These are phyloP conservation scores for Pholiota microspora DNA, from an alignment of 768 basidiomycete species.

Conservation along the genomic window DNA sequence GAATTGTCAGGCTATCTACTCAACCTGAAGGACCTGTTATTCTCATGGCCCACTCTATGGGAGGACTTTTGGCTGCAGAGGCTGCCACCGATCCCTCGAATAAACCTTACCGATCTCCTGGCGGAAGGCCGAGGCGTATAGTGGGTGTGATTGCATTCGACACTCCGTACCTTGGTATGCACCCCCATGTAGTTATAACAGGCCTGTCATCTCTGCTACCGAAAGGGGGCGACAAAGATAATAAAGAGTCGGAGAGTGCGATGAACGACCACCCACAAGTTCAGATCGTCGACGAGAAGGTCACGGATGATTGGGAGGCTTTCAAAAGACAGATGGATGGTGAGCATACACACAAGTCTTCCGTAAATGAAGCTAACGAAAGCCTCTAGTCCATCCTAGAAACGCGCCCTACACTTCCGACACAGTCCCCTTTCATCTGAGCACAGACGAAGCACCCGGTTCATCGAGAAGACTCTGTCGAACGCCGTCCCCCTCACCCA, in stretches of 20 bases:
- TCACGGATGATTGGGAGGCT: constrained; percentile 49
- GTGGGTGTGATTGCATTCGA: constrained; percentile 58
- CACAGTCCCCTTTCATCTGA: neutral
- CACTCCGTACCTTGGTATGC: constrained; percentile 59
- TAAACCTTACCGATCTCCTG: constrained; percentile 15
- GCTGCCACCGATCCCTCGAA: constrained; percentile 46
- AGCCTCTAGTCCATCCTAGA: constrained; percentile 7
- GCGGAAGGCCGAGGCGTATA: constrained; percentile 38
- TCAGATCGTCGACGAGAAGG: constrained; percentile 39
- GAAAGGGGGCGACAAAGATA: constrained; percentile 27
- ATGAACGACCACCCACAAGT: constrained; percentile 45
- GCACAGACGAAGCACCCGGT: constrained; percentile 3
- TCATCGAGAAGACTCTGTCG: constrained; percentile 5
- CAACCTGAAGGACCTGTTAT: constrained; percentile 57
- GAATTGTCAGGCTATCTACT: constrained; percentile 42
- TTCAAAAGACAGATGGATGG: constrained; percentile 33
- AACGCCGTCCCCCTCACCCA: constrained; percentile 18
- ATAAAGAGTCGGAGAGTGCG: constrained; percentile 31
- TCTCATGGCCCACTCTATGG: constrained; percentile 59
- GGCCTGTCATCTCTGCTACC: constrained; percentile 55
- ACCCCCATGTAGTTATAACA: constrained; percentile 57
- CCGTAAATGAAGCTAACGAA: neutral
- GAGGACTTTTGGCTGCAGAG: constrained; percentile 56
- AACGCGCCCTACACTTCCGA: constrained; percentile 9
- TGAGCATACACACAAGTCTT: constrained; percentile 15